Base-by-base conservation (phyloP, 1,284 basidiomycete genomes). In the Leccinum huronense region DNA sequence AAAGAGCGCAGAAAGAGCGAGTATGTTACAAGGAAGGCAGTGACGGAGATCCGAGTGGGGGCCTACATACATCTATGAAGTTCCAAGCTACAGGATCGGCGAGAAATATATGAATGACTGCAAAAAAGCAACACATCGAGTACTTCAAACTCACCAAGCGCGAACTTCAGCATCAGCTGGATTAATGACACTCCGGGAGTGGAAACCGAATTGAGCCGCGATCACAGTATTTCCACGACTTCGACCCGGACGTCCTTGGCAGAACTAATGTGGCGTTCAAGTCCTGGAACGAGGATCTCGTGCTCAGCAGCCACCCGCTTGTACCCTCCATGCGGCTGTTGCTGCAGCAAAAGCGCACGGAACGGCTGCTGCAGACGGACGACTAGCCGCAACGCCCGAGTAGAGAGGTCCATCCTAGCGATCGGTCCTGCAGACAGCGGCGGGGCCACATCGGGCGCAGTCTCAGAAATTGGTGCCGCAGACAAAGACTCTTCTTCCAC, bases 181-280 rank as follows among this genome's bases (percentile, higher is more conserved):
- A 23, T 23, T 23, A 23, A 23, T 23, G 23, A 23, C 23, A 23
- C 23, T 23, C 23, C 23, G 23, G 23, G 23, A 23, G 23, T 23
- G 23, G 23, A 23, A 23, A 23, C 23, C 23, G 23, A 23, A 23
- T 23, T 23, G 23, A 23, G 23, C 23, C 23, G 23, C 16, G 14
- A 51, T 65, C 36, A 64, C 23, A 65, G 60, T 34, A 64, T 42
- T 19, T 65, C 63, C 19, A 60, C 45, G 11, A 64, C 55, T 2
- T 14, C 36, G 0, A 48, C 3, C 1, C 16, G 63, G 10, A 60
- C 34, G 5, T 58, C 33, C 19, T 7, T 60, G 33, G 58, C 1
- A 4, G 6, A 34, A 19, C 36, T 33, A 11, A 66, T 33, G 13
- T 5, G 19, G 27, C 1, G 58, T 9, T 62, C 40, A 34, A 66